These are phyloP conservation scores for Phylloboletellus chloephorus DNA, from an alignment of 1,284 basidiomycete species.

Conservation along the genomic window DNA sequence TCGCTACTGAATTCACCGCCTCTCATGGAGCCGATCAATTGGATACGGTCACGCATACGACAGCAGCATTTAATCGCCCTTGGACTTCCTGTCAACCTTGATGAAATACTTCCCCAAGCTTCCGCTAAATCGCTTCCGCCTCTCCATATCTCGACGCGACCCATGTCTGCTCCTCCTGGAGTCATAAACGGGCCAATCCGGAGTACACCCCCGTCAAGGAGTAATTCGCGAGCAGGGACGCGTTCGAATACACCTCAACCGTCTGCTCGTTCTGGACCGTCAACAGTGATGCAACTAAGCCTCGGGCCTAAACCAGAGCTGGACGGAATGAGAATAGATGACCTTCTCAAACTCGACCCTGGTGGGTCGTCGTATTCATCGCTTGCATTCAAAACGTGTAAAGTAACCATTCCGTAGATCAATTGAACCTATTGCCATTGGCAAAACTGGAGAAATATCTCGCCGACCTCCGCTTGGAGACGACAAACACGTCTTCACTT, in stretches of 20 bases:
- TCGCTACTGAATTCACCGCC: conserved; percentile 60
- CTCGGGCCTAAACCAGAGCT: conserved; percentile 68
- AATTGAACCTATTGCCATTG: conserved; percentile 65
- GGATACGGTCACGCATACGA: conserved; percentile 85
- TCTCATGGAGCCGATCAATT: conserved; percentile 76
- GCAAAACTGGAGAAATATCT: conserved; percentile 61
- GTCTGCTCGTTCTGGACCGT: conserved; percentile 32
- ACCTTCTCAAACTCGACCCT: conserved; percentile 61
- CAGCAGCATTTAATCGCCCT: conserved; percentile 85
- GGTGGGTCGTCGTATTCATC: conserved; percentile 39
- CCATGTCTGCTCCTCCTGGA: conserved; percentile 70
- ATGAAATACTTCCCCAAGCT: conserved; percentile 79
- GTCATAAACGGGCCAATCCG: conserved; percentile 41
- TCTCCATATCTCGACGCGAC: conserved; percentile 77
- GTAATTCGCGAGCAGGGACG: conserved; percentile 39
- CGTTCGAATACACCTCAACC: conserved; percentile 57
- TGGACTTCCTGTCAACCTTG: conserved; percentile 88
- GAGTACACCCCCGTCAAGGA: conserved; percentile 37
- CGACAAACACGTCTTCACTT: conserved; percentile 65
- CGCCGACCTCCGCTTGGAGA: conserved; percentile 61
- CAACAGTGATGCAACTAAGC: conserved; percentile 50
- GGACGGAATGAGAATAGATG: conserved; percentile 58
- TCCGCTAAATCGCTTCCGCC: conserved; percentile 69
- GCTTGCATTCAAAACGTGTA: conserved; percentile 7
- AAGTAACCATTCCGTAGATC: conserved; percentile 43